Conservation (phyloP, 2,329 filamentous ascomycete genomes). For the Aspergillus fumigatus region DNA sequence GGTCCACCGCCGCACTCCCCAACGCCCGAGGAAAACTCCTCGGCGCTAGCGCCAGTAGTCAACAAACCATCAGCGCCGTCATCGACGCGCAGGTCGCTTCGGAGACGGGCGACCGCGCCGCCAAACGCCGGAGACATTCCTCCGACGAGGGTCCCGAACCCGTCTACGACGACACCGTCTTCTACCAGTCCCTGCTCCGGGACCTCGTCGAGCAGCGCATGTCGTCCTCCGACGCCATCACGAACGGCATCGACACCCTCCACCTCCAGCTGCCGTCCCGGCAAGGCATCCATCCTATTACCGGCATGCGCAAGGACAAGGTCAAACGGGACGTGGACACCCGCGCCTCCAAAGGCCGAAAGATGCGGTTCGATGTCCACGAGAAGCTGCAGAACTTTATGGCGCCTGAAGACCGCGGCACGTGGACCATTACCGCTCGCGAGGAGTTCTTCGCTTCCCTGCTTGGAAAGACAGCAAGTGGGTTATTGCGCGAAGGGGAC, state of each 20-base stretch:
- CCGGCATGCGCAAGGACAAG: conserved; percentile 54
- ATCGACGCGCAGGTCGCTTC: conserved; percentile 43
- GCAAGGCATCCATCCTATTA: conserved; percentile 35
- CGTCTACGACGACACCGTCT: conserved; percentile 91
- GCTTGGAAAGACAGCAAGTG: conserved; percentile 60
- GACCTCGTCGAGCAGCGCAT: conserved; percentile 88
- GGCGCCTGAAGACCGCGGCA: conserved; percentile 77
- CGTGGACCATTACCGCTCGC: conserved; percentile 75
- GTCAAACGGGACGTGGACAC: conserved; percentile 81
- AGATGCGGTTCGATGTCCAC: conserved; percentile 90
- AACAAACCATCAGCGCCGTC: conserved; percentile 48
- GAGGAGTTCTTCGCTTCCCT: conserved; percentile 71
- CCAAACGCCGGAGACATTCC: conserved; percentile 26
- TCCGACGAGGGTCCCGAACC: conserved; percentile 35
- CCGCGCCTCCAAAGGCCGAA: conserved; percentile 90
- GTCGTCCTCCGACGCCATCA: conserved; percentile 50
- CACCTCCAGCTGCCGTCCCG: conserved; percentile 34
- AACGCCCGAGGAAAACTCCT: conserved; percentile 59
- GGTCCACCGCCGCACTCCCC: conserved; percentile 45
- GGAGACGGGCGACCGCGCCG: conserved; percentile 30
- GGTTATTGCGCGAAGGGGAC: conserved; percentile 58
- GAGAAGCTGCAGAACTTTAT: conserved; percentile 98
- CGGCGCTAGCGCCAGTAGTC: conserved; percentile 44
- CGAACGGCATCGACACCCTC: conserved; percentile 44
- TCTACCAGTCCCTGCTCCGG: conserved; percentile 89